Base-by-base conservation (phyloP, 306 rosid species). In the Psophocarpus tetragonolobus region DNA sequence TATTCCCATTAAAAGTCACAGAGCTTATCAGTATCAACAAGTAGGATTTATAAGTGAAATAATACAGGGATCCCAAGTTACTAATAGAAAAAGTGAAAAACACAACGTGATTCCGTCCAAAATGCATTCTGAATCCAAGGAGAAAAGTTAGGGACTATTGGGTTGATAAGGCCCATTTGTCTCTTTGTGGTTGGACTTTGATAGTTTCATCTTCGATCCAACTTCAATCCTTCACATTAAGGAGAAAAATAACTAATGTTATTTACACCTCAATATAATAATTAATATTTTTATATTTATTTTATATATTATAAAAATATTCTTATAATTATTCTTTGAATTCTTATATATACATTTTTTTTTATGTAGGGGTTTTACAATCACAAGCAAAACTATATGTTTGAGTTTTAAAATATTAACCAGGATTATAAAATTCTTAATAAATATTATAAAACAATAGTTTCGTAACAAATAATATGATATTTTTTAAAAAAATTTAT, bases 111-210 rank as follows among this genome's bases (percentile, higher is more conserved):
- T 67, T 14, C 8, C 20, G 74, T 68, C 74, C 74, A 68, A 68
- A 44, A 17, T 0, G 24, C 38, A 41, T 44, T 68, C 26, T 68
- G 1, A 42, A 15, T 44, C 21, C 74, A 68, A 68, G 26, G 9
- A 68, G 73, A 44, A 68, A 68, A 68, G 8, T 71, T 50, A 30
- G 26, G 10, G 6, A 48, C 20, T 8, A 48, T 13, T 4, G 75
- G 63, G 47, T 20, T 71, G 63, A 50, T 32, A 32, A 71, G 76
- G 63, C 64, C 48, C 32, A 71, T 71, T 50, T 53, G 76, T 71
- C 26, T 1, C 14, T 0, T 42, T 68, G 14, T 68, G 2, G 35
- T 71, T 71, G 76, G 47, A 71, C 36, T 71, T 20, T 3, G 45
- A 30, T 30, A 71, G 24, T 71, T 20, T 3, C 30, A 30, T 30